Percentiles rank a stretch among this genome's conserved stretches.
These are phyloP conservation scores for Afroboletus lepidellus DNA, from an alignment of 1,284 basidiomycete genomes.

Conservation along the genomic window DNA sequence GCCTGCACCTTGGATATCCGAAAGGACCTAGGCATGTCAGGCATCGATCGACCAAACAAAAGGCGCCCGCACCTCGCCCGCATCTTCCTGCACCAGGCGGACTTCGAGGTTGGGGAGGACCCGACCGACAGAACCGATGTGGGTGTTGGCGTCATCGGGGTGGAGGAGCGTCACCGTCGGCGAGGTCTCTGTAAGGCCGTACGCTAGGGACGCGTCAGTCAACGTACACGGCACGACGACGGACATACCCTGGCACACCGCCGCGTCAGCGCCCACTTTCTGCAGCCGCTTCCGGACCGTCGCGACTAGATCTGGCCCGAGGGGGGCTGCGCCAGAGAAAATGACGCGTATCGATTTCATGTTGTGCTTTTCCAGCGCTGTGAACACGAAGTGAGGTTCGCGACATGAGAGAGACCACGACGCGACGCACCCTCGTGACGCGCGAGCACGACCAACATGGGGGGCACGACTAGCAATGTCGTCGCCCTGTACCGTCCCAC, in stretches of 20 bases:
- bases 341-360: conserved; percentile 60
- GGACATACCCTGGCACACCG: conserved; percentile 46
- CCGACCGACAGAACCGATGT: conserved; percentile 66
- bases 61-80: conserved; percentile 40
- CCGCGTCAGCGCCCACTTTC: conserved; percentile 34
- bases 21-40: conserved; percentile 19
- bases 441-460: conserved; percentile 73
- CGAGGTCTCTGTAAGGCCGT: conserved; percentile 79
- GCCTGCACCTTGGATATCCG: conserved; percentile 42
- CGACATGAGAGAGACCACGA: no score
- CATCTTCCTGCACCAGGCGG: conserved; percentile 64
- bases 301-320: conserved; percentile 61
- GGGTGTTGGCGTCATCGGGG: conserved; percentile 37
- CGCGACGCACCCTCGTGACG: conserved; percentile 54
- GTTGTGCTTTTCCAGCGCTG: conserved; percentile 70
- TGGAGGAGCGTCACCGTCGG: conserved; percentile 57
- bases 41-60: not conserved
- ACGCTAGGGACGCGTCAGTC: conserved; percentile 42
- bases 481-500: conserved; percentile 69
- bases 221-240: not conserved
- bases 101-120: conserved; percentile 80
- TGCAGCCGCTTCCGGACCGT: conserved; percentile 43
- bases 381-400: not conserved
- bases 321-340: conserved; percentile 81
- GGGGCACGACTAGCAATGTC: conserved; percentile 73